A percentile compares a stretch with the other conserved stretches of the same genome.
These are phyloP conservation scores for Metrosideros polymorpha DNA, from an alignment of 441 rosid species.

Conservation along the genomic window DNA sequence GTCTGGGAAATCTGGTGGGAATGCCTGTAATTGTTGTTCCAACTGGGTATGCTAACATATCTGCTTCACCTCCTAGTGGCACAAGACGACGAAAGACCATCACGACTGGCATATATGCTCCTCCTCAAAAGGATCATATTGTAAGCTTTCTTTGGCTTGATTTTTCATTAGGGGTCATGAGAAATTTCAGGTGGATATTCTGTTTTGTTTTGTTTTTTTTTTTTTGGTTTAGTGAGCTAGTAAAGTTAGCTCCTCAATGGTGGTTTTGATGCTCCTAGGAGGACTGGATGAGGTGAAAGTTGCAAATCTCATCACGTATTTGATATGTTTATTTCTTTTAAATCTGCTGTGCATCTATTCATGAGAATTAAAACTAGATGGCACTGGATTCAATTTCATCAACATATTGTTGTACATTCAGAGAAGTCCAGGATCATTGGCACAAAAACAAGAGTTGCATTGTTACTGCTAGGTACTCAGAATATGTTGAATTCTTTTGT, in stretches of 20 bases:
- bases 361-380: not conserved
- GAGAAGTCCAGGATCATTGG: not conserved
- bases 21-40: slow-evolving; percentile 69
- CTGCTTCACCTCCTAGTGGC: slow-evolving; percentile 37
- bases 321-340: not conserved
- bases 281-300: not conserved
- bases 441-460: not conserved
- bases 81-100: slow-evolving; percentile 49
- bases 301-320: not conserved
- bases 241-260: not conserved
- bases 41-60: slow-evolving; percentile 42
- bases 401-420: not conserved
- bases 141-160: slow-evolving; percentile 27
- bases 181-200: not conserved
- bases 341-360: not conserved
- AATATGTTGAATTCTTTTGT: not conserved
- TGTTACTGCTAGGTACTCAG: not conserved
- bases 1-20: slow-evolving; percentile 88
- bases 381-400: not conserved
- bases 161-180: not conserved
- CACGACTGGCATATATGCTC: slow-evolving; percentile 74
- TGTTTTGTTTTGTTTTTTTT: not conserved
- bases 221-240: not conserved
- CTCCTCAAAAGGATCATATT: slow-evolving; percentile 67
- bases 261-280: not conserved